Percentiles rank a stretch among this genome's conserved stretches.
phyloP scores from a whole-genome alignment of 2,329 filamentous ascomycete species.

The Fusarium foetens region DNA sequence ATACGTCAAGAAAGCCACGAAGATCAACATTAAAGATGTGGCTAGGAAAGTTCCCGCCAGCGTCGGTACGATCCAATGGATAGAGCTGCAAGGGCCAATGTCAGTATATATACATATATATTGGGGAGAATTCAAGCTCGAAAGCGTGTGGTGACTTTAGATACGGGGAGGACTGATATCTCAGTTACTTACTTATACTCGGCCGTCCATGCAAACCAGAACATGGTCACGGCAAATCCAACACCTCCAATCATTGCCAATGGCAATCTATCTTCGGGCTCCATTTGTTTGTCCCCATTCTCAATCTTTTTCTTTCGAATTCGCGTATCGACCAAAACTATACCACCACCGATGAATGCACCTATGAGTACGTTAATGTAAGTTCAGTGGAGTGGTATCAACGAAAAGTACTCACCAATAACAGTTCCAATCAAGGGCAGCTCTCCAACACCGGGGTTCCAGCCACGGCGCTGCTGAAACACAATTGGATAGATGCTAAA shows the following conservation, averaged over 20 bases:
- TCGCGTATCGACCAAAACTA: slow-evolving; percentile 30
- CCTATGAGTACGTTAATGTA: slow-evolving; percentile 1
- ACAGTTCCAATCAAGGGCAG: slow-evolving; percentile 37
- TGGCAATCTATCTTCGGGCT: slow-evolving; percentile 32
- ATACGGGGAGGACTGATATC: too few species aligned
- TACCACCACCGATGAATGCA: slow-evolving; percentile 21
- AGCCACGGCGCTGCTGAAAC: slow-evolving; percentile 61
- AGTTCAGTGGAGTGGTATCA: too few species aligned
- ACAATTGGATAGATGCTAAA: slow-evolving; percentile 74
- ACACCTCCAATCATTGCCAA: slow-evolving; percentile 36
- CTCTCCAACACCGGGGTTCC: slow-evolving; percentile 32
- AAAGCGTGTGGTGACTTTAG: not conserved
- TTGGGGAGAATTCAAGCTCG: not conserved
- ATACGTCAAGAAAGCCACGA: slow-evolving; percentile 34
- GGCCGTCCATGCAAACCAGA: slow-evolving; percentile 40
- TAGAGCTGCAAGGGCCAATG: not conserved
- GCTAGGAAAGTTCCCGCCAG: slow-evolving; percentile 30
- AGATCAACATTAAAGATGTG: slow-evolving; percentile 37
- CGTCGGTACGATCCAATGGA: slow-evolving; percentile 37
- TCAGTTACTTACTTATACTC: slow-evolving; percentile 16
- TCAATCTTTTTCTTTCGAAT: slow-evolving; percentile 22
- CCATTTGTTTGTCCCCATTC: slow-evolving; percentile 19
- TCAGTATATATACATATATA: not conserved
- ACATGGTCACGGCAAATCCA: slow-evolving; percentile 34
- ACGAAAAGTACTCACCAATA: not conserved